Percentiles rank a stretch among this genome's conserved stretches.
These are phyloP conservation scores for Dioszegia crocea DNA, from an alignment of 768 basidiomycete species.

Conservation along the genomic window DNA sequence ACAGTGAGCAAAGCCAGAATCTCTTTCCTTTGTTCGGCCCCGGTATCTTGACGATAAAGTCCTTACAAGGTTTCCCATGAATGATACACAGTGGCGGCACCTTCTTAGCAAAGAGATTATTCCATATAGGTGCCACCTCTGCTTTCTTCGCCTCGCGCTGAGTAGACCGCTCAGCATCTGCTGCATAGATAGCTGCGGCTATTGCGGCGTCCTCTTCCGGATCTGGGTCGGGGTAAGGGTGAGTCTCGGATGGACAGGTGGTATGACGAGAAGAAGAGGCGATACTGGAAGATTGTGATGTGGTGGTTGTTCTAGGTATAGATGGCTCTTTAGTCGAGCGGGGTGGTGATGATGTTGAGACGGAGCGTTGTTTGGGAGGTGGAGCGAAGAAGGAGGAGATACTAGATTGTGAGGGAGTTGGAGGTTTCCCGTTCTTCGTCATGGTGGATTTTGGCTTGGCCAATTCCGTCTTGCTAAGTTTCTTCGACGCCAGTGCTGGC, in stretches of 20 bases:
- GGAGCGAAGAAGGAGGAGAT: constrained; percentile 12
- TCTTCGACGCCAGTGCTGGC: not conserved
- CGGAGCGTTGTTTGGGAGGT: constrained; percentile 6
- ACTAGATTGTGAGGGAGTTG: not conserved
- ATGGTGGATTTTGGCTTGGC: not conserved
- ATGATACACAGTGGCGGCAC: constrained; percentile 46
- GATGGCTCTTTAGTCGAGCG: not conserved
- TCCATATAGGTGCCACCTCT: constrained; percentile 41
- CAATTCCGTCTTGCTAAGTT: not conserved
- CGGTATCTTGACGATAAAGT: constrained; percentile 48
- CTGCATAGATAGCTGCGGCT: constrained; percentile 31
- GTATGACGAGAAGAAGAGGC: constrained; percentile 3
- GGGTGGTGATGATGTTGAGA: not conserved
- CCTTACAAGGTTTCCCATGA: constrained; percentile 46
- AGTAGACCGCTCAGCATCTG: constrained; percentile 23
- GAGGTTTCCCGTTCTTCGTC: not conserved
- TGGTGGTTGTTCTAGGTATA: not conserved
- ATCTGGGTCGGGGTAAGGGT: not conserved
- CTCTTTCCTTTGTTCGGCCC: constrained; percentile 49
- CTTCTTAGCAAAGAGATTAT: constrained; percentile 47
- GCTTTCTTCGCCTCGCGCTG: constrained; percentile 27
- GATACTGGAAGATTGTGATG: constrained; percentile 8
- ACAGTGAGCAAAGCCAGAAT: constrained; percentile 50
- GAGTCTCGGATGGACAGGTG: not conserved
- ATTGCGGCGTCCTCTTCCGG: constrained; percentile 30